Evolutionary conservation across 2,329 filamentous ascomycete species (phyloP), one percentile per base, ranked within the genome.

Genomic region (Aureobasidium sp.): DNA sequence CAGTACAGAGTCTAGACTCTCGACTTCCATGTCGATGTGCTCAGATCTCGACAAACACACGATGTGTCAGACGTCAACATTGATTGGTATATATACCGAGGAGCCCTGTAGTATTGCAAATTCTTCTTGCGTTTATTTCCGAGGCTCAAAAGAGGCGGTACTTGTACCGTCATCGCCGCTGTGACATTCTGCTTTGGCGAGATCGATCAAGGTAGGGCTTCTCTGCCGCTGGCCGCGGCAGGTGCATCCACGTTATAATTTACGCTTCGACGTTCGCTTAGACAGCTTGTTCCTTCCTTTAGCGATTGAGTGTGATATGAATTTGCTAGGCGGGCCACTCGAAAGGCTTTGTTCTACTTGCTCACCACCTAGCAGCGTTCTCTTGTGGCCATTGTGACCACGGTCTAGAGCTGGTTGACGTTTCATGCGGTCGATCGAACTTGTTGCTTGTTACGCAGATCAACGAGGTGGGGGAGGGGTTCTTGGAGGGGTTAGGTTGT

Each of bases 401-500:
- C 5, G 23, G 10, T 52, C 39, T 8, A 52, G 50, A 52, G 32
- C 50, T 39, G 20, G 20, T 37, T 20, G n/a, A 39, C 7, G 34
- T 37, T 27, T 17, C 13, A 39, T 39, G 32, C 34, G 9, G 6
- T 17, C 34, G 50, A n/a, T 39, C 20, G 26, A 32, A 23, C 36
- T 42, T 6, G 17, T n/a, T 32, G 51, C 51, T 42, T 55, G 51
- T 37, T 55, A 42, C n/a, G 51, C 26, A 42, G 36, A 55, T 55
- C 51, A n/a, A 32, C 37, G 26, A 42, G 23, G 51, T 55, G 51
- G 51, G 51, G 51, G 37, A 55, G 51, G 51, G 51, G 51, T 55
- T 5, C 20, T 20, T 37, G 48, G 48, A 52, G 48, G 48, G 48
- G 48, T 37, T 37, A 32, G 48, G 48, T 37, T 37, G n/a, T 36